Evolutionary conservation across 2,329 filamentous ascomycete species (phyloP).

Genomic region (Albifimbria verrucaria): DNA sequence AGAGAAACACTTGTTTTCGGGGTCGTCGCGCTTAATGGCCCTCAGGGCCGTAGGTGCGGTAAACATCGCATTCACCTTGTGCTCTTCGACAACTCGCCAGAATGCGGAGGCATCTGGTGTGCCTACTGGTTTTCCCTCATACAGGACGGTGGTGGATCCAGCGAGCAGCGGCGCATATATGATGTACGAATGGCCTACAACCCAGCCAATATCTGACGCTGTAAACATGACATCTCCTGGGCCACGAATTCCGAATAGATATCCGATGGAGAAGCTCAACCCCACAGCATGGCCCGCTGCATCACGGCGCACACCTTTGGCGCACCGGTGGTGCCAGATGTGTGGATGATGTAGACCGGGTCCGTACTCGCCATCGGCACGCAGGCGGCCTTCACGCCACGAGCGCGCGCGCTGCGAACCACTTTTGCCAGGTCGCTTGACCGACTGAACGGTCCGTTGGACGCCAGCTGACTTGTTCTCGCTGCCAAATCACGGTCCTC

Average conservation of each 20-base stretch:
- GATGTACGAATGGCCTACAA: slow-evolving; percentile 68
- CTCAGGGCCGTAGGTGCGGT: slow-evolving; percentile 85
- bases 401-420: slow-evolving; percentile 64
- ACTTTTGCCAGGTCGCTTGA: slow-evolving; percentile 74
- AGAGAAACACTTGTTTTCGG: slow-evolving; percentile 64
- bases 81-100: slow-evolving; percentile 82
- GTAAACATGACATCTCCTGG: slow-evolving; percentile 75
- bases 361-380: slow-evolving; percentile 78
- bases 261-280: slow-evolving; percentile 75
- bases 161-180: slow-evolving; percentile 83
- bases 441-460: slow-evolving; percentile 62
- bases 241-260: slow-evolving; percentile 77
- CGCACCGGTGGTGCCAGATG: slow-evolving; percentile 75
- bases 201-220: slow-evolving; percentile 89
- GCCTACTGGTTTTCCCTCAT: slow-evolving; percentile 90
- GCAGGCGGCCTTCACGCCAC: slow-evolving; percentile 66
- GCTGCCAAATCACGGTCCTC: slow-evolving; percentile 79
- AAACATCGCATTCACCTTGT: slow-evolving; percentile 80
- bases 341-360: slow-evolving; percentile 87
- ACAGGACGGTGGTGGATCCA: slow-evolving; percentile 82
- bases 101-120: slow-evolving; percentile 85
- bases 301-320: slow-evolving; percentile 84
- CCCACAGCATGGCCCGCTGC: slow-evolving; percentile 86
- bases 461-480: slow-evolving; percentile 73
- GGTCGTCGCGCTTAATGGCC: slow-evolving; percentile 83